Percentiles rank a stretch among this genome's conserved stretches.
Evolutionary conservation across 2,329 filamentous ascomycete species (phyloP).

Genomic region (Triangularia setosa): DNA sequence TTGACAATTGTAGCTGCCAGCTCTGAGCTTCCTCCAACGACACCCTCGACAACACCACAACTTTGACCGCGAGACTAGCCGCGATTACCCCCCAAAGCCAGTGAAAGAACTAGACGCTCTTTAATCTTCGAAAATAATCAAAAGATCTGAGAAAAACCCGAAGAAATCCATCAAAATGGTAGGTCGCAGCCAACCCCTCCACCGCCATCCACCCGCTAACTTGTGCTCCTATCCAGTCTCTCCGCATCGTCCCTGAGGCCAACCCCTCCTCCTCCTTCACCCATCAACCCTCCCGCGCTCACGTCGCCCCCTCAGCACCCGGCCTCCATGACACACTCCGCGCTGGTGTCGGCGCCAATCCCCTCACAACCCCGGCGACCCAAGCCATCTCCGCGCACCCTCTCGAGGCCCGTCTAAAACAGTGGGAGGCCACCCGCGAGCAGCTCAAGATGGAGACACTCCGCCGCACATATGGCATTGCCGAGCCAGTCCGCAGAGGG

Average conservation of each 20-base stretch:
- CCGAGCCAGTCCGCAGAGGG: constrained; percentile 83
- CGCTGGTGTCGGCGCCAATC: constrained; percentile 67
- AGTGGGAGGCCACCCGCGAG: constrained; percentile 90
- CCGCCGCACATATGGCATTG: constrained; percentile 83
- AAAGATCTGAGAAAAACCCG: neutral
- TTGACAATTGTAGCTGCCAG: constrained; percentile 3
- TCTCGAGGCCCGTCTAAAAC: constrained; percentile 81
- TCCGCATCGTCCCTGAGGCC: constrained; percentile 79
- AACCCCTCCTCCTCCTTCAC: constrained; percentile 62
- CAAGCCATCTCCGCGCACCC: constrained; percentile 72
- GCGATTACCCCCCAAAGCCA: neutral
- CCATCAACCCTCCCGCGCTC: constrained; percentile 54
- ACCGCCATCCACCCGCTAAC: constrained; percentile 12
- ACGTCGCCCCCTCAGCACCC: constrained; percentile 81
- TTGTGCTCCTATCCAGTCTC: constrained; percentile 54
- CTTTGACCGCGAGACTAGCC: constrained; percentile 3
- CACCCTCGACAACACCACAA: neutral
- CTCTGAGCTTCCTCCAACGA: constrained; percentile 1
- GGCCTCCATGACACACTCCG: constrained; percentile 93
- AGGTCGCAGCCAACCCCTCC: constrained; percentile 27
- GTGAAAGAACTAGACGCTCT: neutral
- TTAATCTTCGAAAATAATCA: neutral
- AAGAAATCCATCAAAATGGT: constrained; percentile 45
- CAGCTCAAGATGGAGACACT: constrained; percentile 82
- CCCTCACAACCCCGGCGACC: constrained; percentile 39